Percentiles rank a stretch among this genome's conserved stretches.
phyloP scores from a whole-genome alignment of 345 rosid species.

The Lepidium sativum region DNA sequence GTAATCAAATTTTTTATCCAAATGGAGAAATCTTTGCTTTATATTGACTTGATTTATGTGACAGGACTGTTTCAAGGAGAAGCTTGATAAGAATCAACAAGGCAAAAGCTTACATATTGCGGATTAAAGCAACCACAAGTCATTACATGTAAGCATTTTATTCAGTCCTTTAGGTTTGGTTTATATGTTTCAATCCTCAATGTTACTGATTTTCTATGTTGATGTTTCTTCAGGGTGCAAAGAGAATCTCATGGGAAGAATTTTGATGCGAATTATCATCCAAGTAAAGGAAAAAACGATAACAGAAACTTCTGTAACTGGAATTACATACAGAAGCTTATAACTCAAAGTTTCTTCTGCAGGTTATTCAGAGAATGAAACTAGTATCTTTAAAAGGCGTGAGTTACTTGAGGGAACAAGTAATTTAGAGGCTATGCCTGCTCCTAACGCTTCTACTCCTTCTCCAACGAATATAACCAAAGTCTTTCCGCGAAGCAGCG shows the following conservation, averaged over 20 bases:
- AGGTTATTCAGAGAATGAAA: conserved; percentile 22
- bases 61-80: conserved; percentile 46
- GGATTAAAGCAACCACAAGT: conserved; percentile 33
- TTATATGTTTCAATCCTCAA: not conserved
- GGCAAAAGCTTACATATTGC: conserved; percentile 27
- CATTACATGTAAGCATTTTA: conserved; percentile 32
- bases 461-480: conserved; percentile 33
- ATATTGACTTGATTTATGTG: not conserved
- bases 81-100: conserved; percentile 31
- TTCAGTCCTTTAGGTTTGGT: not conserved
- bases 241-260: not conserved
- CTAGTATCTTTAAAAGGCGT: conserved; percentile 41
- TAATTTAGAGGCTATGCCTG: conserved; percentile 54
- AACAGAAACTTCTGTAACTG: not conserved
- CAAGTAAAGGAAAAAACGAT: conserved; percentile 2
- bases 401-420: conserved; percentile 54
- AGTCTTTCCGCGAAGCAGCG: conserved; percentile 66
- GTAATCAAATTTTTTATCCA: conserved; percentile 24
- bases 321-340: not conserved
- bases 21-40: not conserved
- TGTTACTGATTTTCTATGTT: conserved; percentile 8
- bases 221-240: conserved; percentile 8
- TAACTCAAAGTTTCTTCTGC: not conserved
- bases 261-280: not conserved
- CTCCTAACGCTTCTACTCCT: conserved; percentile 22